phyloP scores from a whole-genome alignment of 2,329 filamentous ascomycete species.

The Hypoxylon sp. region DNA sequence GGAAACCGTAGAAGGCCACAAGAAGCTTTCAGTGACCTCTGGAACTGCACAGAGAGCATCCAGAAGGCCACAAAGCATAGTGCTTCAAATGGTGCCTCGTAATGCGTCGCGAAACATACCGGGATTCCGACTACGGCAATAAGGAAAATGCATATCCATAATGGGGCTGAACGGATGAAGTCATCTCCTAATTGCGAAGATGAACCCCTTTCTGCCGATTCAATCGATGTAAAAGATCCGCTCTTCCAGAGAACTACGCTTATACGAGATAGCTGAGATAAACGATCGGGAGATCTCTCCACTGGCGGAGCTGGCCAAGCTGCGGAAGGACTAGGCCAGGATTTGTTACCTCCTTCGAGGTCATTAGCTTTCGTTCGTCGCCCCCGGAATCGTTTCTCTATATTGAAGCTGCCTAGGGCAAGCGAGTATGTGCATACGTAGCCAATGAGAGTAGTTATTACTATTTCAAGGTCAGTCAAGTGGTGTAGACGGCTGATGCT shows the following conservation, averaged over 20 bases:
- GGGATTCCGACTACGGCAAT: constrained; percentile 50
- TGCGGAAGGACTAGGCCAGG: constrained; percentile 48
- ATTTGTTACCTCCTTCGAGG: constrained; percentile 46
- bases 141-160: constrained; percentile 51
- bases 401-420: constrained; percentile 44
- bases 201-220: constrained; percentile 5
- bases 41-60: constrained; percentile 50
- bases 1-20: constrained; percentile 37
- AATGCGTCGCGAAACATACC: constrained; percentile 45
- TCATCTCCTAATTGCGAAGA: constrained; percentile 39
- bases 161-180: constrained; percentile 47
- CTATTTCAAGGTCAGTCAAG: constrained; percentile 39
- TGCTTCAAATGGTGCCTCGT: constrained; percentile 51
- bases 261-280: constrained; percentile 41
- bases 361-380: constrained; percentile 36
- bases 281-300: constrained; percentile 34
- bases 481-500: background rate
- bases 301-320: constrained; percentile 46
- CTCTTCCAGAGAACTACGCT: constrained; percentile 34
- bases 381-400: constrained; percentile 49
- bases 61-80: constrained; percentile 52
- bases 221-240: constrained; percentile 39
- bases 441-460: constrained; percentile 49
- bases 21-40: constrained; percentile 47
- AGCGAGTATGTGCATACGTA: constrained; percentile 48